Base-by-base conservation (phyloP, 2,329 filamentous ascomycete genomes). In the Thielaviopsis populi region DNA sequence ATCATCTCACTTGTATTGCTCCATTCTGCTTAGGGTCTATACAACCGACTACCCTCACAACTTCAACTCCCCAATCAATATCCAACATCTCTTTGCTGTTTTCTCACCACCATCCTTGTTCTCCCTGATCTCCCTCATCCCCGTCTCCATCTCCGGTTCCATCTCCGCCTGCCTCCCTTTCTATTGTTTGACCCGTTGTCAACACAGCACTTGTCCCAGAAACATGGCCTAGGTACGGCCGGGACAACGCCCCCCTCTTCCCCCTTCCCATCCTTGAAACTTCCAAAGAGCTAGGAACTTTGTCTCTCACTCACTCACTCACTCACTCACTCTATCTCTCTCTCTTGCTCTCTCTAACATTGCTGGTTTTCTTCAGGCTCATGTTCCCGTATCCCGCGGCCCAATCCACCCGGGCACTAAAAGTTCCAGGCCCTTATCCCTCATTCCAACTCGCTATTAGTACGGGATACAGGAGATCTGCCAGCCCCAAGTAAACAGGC, bases 161-260 rank as follows among this genome's bases (percentile, higher is more conserved):
- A 42, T 33, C 41, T 33, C 43, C 7, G 8, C 17, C 19, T 19
- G 11, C n/a, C 42, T 61, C 27, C 27, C 27, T 56, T 56, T 56
- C 17, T 37, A 37, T 56, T 56, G 24, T 27, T 37, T 56, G 27
- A 56, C 37, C 53, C 53, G 53, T 56, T 56, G 53, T 56, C 27
- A 56, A 17, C 24, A 15, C 30, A 56, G 27, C 24, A 15, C 30
- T 17, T 56, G 27, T 56, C 53, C 53, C 53, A 56, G 24, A 56
- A 56, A 56, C 53, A 56, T 17, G 53, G 53, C 27, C 53, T 56
- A 37, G 53, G 53, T 56, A 56, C 24, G 24, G 53, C 53, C 17
- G 53, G 53, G n/a, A 30, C 10, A 56, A 27, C 53, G 27, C 2
- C 27, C 42, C 42, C 42, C 17, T n/a, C 4, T 13, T 42, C 24